Percentiles rank a stretch among this genome's conserved stretches.
phyloP scores from a whole-genome alignment of 2,329 filamentous ascomycete species.

The Penicillium sp. region DNA sequence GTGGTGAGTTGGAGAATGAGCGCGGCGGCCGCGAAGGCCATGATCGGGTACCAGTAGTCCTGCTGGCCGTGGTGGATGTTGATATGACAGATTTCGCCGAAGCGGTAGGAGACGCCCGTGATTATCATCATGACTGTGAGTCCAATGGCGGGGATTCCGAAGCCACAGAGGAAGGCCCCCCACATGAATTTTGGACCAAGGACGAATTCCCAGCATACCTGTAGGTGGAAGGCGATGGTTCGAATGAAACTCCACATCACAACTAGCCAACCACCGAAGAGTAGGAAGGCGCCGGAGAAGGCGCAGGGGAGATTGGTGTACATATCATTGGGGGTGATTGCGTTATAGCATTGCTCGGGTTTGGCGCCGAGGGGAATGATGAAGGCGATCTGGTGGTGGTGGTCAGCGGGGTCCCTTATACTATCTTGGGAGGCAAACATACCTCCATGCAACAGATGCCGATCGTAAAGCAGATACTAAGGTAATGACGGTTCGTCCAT shows the following conservation, averaged over 20 bases:
- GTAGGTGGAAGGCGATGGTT: slow-evolving; percentile 88
- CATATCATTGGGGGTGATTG: slow-evolving; percentile 95
- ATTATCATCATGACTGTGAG: slow-evolving; percentile 77
- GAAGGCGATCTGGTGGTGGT: slow-evolving; percentile 72
- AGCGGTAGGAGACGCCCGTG: slow-evolving; percentile 92
- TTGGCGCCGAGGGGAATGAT: slow-evolving; percentile 81
- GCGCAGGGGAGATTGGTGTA: slow-evolving; percentile 79
- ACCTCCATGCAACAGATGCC: slow-evolving; percentile 80
- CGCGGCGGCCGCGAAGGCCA: slow-evolving; percentile 76
- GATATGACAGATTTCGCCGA: slow-evolving; percentile 90
- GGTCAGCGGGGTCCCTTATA: slow-evolving; percentile 13
- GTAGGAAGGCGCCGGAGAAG: slow-evolving; percentile 81
- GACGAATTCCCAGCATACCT: slow-evolving; percentile 96
- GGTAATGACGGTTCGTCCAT: slow-evolving; percentile 88
- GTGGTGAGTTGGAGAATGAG: slow-evolving; percentile 83
- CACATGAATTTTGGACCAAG: slow-evolving; percentile 91
- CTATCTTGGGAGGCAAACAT: slow-evolving; percentile 12
- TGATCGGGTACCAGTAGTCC: slow-evolving; percentile 87
- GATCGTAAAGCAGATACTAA: slow-evolving; percentile 83
- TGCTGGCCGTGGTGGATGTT: slow-evolving; percentile 84
- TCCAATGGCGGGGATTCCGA: slow-evolving; percentile 79
- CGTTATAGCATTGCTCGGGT: slow-evolving; percentile 82
- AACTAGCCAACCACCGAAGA: slow-evolving; percentile 82
- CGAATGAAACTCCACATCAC: slow-evolving; percentile 89
- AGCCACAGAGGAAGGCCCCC: slow-evolving; percentile 76